Evolutionary conservation across 768 basidiomycete species (phyloP).

Genomic region (Scleroderma bovista): DNA sequence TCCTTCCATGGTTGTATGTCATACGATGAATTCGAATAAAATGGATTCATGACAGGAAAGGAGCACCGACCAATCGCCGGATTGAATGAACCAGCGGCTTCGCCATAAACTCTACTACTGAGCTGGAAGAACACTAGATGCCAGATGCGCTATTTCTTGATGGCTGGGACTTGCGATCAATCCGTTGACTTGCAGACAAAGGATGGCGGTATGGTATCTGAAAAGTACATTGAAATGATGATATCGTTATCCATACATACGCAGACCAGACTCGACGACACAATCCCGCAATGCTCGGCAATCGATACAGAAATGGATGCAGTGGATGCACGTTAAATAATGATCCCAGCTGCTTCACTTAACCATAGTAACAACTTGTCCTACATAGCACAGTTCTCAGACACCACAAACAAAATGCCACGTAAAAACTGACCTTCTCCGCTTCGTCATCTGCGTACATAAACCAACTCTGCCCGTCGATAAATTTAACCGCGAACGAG

Average conservation of each 20-base stretch:
- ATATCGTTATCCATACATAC: too few relatives aligned
- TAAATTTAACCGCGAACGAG: constrained; percentile 63
- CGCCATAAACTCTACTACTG: constrained; percentile 54
- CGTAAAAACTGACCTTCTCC: constrained; percentile 44
- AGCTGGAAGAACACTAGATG: constrained; percentile 45
- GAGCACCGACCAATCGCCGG: constrained; percentile 30
- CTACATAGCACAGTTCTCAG: neutral
- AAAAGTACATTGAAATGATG: too few relatives aligned
- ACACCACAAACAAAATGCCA: neutral
- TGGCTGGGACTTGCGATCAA: too few relatives aligned
- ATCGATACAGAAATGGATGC: neutral
- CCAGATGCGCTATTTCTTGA: too few relatives aligned
- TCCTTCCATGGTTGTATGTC: too few relatives aligned
- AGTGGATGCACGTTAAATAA: neutral
- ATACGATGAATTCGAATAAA: too few relatives aligned
- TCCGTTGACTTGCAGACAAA: too few relatives aligned
- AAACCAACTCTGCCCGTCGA: constrained; percentile 45
- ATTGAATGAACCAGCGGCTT: constrained; percentile 37
- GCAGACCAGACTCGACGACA: too few relatives aligned
- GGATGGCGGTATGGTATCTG: too few relatives aligned
- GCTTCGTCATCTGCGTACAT: constrained; percentile 59
- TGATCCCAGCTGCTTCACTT: constrained; percentile 1
- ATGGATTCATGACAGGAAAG: neutral
- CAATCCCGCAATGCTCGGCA: too few relatives aligned
- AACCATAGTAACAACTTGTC: neutral